Evolutionary conservation across 2,329 filamentous ascomycete genomes (phyloP), one percentile per base, ranked within the genome.

Genomic region (Incumbomyces delicatus): DNA sequence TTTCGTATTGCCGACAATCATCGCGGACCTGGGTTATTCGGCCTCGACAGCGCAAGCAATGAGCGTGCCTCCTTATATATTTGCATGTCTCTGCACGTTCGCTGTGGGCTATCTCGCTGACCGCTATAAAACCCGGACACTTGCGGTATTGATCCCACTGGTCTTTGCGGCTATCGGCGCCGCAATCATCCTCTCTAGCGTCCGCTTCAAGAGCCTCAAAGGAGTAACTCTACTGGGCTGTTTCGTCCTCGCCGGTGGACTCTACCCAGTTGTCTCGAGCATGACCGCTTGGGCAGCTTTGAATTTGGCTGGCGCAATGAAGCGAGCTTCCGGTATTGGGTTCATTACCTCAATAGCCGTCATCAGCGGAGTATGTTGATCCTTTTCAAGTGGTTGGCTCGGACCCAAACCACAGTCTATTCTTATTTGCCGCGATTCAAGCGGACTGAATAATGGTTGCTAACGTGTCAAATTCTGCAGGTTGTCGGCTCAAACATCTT

Each of bases 31-130:
- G 0, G 71, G 71, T 2, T 75, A 71, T 53, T 60, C 73, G 14
- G 71, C 75, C 45, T 63, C 80, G 16, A 60, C 67, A 40, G 78
- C 78, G 6, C 80, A 83, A 60, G 60, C 83, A 16, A 79, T 83
- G 73, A 81, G 78, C 1, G 77, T 83, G 0, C 78, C 80, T 2
- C 78, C 79, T 0, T 71, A 72, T 41, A 66, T 71, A 44, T 71
- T 71, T 14, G 48, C 69, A 61, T 52, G 62, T 56, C 41, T 61
- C 52, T 16, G 64, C 54, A 12, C 66, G 56, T 1, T 60, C 57
- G 58, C 43, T 50, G 52, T 10, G 22, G 22, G 63, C 60, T 17
- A 66, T 62, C 48, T 67, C 64, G 47, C 62, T 58, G 39, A 70
- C 59, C 43, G 67, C 55, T 30, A 66, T 52, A 49, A 69, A 64